A percentile compares a stretch with the other conserved stretches of the same genome.
Evolutionary conservation across 768 basidiomycete genomes (phyloP).

Genomic region (Lactarius deliciosus): DNA sequence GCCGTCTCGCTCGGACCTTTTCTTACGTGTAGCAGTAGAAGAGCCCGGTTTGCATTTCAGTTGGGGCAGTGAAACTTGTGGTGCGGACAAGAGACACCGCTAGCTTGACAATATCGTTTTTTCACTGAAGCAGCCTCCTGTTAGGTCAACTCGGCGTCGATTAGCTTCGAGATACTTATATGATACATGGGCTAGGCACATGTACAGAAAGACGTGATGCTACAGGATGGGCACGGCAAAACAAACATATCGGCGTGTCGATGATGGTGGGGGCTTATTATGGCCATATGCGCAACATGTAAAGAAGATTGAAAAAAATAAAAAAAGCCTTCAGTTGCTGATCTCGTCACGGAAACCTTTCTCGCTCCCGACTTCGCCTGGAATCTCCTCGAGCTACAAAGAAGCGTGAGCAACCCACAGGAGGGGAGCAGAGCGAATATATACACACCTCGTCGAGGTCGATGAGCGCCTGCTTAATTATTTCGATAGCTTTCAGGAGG

Average conservation of each 20-base stretch:
- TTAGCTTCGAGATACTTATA: background rate
- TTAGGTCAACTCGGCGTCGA: background rate
- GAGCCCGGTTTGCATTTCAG: background rate
- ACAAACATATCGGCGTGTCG: background rate
- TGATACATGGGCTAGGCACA: background rate
- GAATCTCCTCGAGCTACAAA: slow-evolving; percentile 54
- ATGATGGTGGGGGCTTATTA: background rate
- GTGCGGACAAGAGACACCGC: background rate
- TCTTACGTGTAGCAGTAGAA: background rate
- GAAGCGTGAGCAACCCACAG: slow-evolving; percentile 34
- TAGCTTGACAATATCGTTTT: background rate
- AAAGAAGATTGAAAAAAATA: background rate
- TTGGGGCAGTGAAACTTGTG: background rate
- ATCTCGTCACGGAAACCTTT: slow-evolving; percentile 50
- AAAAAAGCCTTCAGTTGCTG: slow-evolving; percentile 31
- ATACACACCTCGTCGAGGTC: slow-evolving; percentile 76
- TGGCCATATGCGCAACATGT: background rate
- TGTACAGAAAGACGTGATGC: background rate
- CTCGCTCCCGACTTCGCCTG: slow-evolving; percentile 63
- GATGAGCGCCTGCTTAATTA: slow-evolving; percentile 72
- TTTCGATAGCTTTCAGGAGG: slow-evolving; percentile 65
- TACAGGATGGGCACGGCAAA: background rate
- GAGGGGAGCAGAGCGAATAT: background rate
- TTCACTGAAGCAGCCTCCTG: background rate
- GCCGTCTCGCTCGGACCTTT: background rate